These are phyloP conservation scores for Fragaria nilgerrensis DNA, from an alignment of 306 rosid species.

Conservation along the genomic window DNA sequence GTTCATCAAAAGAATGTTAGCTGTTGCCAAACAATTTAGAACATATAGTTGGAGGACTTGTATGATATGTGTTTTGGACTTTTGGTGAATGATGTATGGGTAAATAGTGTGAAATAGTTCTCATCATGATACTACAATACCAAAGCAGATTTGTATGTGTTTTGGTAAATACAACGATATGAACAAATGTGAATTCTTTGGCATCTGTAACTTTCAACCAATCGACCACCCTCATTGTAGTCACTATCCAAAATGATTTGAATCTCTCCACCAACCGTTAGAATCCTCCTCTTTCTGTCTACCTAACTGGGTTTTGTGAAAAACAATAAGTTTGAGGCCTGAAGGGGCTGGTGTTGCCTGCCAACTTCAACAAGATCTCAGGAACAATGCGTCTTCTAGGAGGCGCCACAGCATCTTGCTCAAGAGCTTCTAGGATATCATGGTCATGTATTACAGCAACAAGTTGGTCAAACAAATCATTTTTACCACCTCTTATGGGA, in stretches of 20 bases:
- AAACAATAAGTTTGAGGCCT: not conserved
- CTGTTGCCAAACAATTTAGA: no score
- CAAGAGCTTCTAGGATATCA: constrained; percentile 73
- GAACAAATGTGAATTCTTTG: no score
- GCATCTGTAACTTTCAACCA: not conserved
- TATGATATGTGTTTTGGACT: no score
- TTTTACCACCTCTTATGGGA: constrained; percentile 89
- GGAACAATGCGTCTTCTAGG: constrained; percentile 80
- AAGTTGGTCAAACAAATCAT: constrained; percentile 65
- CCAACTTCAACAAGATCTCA: constrained; percentile 70
- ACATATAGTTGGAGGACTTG: not conserved
- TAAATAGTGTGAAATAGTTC: no score
- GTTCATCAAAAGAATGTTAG: not conserved
- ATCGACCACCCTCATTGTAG: not conserved
- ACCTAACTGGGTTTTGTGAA: not conserved
- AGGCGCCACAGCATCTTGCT: constrained; percentile 57
- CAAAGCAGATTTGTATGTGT: no score
- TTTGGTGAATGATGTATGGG: no score
- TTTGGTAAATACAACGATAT: no score
- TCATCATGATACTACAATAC: no score
- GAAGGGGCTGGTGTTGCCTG: constrained; percentile 73
- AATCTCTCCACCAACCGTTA: not conserved
- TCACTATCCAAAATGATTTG: not conserved
- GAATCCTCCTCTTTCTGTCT: not conserved
- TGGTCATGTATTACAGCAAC: constrained; percentile 62